Evolutionary conservation across 1,139 yeast genomes (phyloP).

Genomic region (Diutina catenulata): DNA sequence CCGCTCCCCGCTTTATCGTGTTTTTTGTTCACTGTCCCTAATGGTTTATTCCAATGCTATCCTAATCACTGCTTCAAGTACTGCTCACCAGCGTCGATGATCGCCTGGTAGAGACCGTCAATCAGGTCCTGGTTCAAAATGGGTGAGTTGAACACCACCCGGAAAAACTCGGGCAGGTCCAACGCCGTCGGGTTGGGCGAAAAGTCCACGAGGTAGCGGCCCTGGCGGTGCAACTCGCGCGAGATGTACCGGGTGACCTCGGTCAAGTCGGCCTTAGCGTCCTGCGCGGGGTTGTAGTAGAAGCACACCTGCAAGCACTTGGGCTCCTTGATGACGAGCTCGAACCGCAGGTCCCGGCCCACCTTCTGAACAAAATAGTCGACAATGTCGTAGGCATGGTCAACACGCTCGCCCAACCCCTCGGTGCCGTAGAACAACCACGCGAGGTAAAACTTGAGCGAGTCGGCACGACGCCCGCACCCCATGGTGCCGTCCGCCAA

Average conservation of each 20-base stretch:
- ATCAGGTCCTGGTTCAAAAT: constrained; percentile 2
- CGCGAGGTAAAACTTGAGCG: constrained; percentile 64
- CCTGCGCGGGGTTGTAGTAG: constrained; percentile 43
- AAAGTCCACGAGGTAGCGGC: constrained; percentile 65
- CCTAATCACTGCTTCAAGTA: neutral
- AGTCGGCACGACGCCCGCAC: constrained; percentile 80
- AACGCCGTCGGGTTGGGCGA: constrained; percentile 56
- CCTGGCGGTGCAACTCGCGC: constrained; percentile 44
- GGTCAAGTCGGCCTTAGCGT: constrained; percentile 32
- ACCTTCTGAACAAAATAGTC: constrained; percentile 44
- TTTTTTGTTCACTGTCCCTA: no score
- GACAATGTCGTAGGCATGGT: constrained; percentile 61
- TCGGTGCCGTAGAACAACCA: constrained; percentile 71
- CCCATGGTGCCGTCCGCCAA: constrained; percentile 91
- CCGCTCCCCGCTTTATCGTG: no score
- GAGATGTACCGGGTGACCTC: constrained; percentile 54
- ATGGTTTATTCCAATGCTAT: no score
- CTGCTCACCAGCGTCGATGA: constrained; percentile 1
- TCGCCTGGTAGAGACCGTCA: neutral
- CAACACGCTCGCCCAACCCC: constrained; percentile 48
- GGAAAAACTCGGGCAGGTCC: constrained; percentile 63
- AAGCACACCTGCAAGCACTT: constrained; percentile 82
- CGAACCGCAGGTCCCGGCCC: constrained; percentile 26
- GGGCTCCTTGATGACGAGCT: constrained; percentile 45
- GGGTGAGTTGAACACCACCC: constrained; percentile 79